Conservation (phyloP, 1,284 basidiomycete genomes). For the Tilletia horrida region DNA sequence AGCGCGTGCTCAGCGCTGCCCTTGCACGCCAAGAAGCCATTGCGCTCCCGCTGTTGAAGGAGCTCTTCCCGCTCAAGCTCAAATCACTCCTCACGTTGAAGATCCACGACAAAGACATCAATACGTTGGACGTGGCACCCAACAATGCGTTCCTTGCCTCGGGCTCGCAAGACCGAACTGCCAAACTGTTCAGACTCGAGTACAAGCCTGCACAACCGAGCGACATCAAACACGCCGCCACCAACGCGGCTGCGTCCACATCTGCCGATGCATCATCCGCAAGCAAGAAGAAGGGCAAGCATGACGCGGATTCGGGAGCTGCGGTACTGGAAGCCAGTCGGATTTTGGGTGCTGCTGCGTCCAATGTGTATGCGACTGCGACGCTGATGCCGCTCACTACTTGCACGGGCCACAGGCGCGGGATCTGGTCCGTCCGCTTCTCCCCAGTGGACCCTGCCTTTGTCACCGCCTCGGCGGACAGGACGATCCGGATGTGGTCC, state of each 20-base stretch:
- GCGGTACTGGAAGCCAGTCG: slow-evolving; percentile 57
- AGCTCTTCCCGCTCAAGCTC: slow-evolving; percentile 59
- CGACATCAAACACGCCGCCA: slow-evolving; percentile 44
- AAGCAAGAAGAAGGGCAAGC: slow-evolving; percentile 26
- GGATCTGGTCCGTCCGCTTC: slow-evolving; percentile 92
- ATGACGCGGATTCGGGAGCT: slow-evolving; percentile 49
- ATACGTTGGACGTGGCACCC: slow-evolving; percentile 86
- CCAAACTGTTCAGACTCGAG: slow-evolving; percentile 80
- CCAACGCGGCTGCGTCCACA: slow-evolving; percentile 12
- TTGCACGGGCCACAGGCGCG: slow-evolving; percentile 92
- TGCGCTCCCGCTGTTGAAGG: background rate
- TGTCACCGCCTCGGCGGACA: slow-evolving; percentile 90
- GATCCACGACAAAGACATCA: slow-evolving; percentile 98
- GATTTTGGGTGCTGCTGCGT: background rate
- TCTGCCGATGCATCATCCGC: slow-evolving; percentile 32
- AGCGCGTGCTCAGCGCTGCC: background rate
- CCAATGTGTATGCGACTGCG: slow-evolving; percentile 23
- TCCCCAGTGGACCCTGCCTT: slow-evolving; percentile 76
- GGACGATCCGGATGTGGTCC: slow-evolving; percentile 88
- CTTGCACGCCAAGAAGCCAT: background rate
- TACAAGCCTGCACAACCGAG: slow-evolving; percentile 57
- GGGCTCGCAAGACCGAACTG: slow-evolving; percentile 91
- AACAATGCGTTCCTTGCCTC: slow-evolving; percentile 85
- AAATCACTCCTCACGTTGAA: slow-evolving; percentile 82
- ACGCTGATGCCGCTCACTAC: slow-evolving; percentile 72